Evolutionary conservation across 768 basidiomycete genomes (phyloP).

Genomic region (Hortiboletus campestris): DNA sequence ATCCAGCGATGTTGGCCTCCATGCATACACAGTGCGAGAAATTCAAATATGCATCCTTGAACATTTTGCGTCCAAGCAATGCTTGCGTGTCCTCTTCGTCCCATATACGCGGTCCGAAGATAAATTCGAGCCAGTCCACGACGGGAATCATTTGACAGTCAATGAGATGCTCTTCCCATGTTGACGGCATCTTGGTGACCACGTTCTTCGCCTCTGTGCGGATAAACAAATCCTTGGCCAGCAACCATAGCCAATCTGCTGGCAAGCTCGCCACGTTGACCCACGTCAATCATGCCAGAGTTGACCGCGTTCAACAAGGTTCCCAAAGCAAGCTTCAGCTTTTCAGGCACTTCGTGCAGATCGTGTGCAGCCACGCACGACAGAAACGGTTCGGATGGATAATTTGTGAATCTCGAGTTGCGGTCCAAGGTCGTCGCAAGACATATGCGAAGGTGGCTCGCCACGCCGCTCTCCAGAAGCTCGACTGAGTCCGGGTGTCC

Average conservation of each 20-base stretch:
- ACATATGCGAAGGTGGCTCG: constrained; percentile 14
- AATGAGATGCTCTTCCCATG: constrained; percentile 2
- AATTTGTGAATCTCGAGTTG: constrained; percentile 9
- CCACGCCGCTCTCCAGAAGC: constrained; percentile 3
- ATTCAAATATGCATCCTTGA: constrained; percentile 9
- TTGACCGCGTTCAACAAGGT: background rate
- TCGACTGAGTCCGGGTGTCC: constrained; percentile 3
- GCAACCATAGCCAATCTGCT: constrained; percentile 6
- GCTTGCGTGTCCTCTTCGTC: background rate
- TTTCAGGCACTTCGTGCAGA: background rate
- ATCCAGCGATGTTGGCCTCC: constrained; percentile 1
- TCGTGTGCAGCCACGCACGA: constrained; percentile 6
- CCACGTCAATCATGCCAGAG: constrained; percentile 5
- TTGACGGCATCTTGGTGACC: background rate
- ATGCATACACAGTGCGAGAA: constrained; percentile 20
- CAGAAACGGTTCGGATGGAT: constrained; percentile 19
- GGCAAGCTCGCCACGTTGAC: constrained; percentile 5
- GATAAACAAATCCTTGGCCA: constrained; percentile 2
- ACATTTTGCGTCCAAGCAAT: background rate
- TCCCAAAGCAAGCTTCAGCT: background rate
- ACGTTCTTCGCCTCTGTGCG: background rate
- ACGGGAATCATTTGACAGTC: constrained; percentile 15
- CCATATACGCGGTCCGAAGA: constrained; percentile 3
- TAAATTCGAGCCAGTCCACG: constrained; percentile 10
- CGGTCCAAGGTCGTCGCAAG: constrained; percentile 4